A percentile compares a stretch with the other conserved stretches of the same genome.
These are phyloP conservation scores for Fennellomyces sp. DNA, from an alignment of 371 early-diverging fungal species.

Conservation along the genomic window DNA sequence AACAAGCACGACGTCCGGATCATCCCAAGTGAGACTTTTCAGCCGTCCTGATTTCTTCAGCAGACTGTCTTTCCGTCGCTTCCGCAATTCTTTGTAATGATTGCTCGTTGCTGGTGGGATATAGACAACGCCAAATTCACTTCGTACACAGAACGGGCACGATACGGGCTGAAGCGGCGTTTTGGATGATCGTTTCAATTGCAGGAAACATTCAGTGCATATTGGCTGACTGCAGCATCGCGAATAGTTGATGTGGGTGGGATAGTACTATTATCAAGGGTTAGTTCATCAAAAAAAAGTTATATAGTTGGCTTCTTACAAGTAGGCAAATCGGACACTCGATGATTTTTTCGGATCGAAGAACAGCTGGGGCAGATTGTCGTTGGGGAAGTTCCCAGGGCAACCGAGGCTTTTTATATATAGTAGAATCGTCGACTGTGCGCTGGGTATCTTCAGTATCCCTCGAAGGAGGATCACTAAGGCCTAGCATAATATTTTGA, in stretches of 20 bases:
- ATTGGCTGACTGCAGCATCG: constrained; percentile 94
- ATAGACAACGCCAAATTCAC: constrained; percentile 85
- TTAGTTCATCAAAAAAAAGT: constrained; percentile 2
- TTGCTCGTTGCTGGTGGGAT: constrained; percentile 42
- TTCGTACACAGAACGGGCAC: constrained; percentile 89
- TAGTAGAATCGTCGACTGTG: not conserved
- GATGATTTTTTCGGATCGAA: constrained; percentile 54
- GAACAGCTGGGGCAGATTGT: not conserved
- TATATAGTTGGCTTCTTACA: not conserved
- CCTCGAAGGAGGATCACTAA: not conserved
- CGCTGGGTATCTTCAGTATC: too few species aligned
- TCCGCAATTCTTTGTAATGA: not conserved
- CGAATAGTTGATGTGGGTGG: constrained; percentile 90
- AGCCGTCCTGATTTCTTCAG: constrained; percentile 25
- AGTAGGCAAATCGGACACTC: constrained; percentile 89
- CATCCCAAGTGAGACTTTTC: constrained; percentile 58
- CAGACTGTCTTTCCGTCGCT: not conserved
- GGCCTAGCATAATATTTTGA: not conserved
- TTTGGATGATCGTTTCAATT: constrained; percentile 79
- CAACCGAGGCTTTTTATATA: not conserved
- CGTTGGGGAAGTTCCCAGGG: not conserved
- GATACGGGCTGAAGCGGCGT: constrained; percentile 59
- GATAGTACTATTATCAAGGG: constrained; percentile 73
- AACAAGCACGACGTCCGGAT: constrained; percentile 75
- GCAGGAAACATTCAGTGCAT: constrained; percentile 94